A percentile compares a stretch with the other conserved stretches of the same genome.
phyloP scores from a whole-genome alignment of 805 yeast genomes.

The Candida incommunis region DNA sequence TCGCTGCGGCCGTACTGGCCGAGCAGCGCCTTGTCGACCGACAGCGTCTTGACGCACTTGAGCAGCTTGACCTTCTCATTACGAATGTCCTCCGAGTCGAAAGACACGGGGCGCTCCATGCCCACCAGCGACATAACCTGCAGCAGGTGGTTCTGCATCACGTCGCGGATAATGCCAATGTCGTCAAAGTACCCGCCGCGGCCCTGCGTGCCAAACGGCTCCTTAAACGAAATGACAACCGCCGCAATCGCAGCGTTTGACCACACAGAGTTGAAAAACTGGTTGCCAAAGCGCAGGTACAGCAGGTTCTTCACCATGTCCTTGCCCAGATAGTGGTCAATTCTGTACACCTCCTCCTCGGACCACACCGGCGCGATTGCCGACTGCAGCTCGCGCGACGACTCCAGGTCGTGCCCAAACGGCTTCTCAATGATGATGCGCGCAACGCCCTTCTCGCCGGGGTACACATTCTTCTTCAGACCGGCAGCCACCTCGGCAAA shows the following conservation, averaged over 20 bases:
- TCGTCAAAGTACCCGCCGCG: constrained; percentile 96
- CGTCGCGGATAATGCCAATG: constrained; percentile 93
- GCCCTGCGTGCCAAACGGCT: constrained; percentile 98
- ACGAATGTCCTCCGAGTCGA: constrained; percentile 83
- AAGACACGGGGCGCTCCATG: constrained; percentile 92
- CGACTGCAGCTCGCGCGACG: constrained; percentile 63
- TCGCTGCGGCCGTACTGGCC: constrained; percentile 81
- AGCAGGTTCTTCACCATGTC: constrained; percentile 93
- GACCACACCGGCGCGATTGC: constrained; percentile 72
- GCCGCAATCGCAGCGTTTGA: constrained; percentile 61
- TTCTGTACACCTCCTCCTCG: constrained; percentile 87
- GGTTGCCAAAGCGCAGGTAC: constrained; percentile 83
- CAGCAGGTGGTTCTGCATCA: constrained; percentile 92
- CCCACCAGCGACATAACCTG: constrained; percentile 85
- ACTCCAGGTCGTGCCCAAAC: constrained; percentile 80
- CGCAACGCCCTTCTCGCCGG: constrained; percentile 48
- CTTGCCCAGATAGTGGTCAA: constrained; percentile 95
- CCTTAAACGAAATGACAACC: constrained; percentile 87
- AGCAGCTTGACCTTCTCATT: constrained; percentile 93
- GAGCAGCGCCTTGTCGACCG: constrained; percentile 49
- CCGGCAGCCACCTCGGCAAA: constrained; percentile 67
- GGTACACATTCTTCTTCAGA: constrained; percentile 52
- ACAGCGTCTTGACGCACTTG: constrained; percentile 62
- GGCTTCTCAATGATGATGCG: constrained; percentile 93
- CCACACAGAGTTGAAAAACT: constrained; percentile 81